Percentiles rank a stretch among this genome's conserved stretches.
Conservation (phyloP, 2,329 filamentous ascomycete genomes). For the Aphanoascus verrucosus region DNA sequence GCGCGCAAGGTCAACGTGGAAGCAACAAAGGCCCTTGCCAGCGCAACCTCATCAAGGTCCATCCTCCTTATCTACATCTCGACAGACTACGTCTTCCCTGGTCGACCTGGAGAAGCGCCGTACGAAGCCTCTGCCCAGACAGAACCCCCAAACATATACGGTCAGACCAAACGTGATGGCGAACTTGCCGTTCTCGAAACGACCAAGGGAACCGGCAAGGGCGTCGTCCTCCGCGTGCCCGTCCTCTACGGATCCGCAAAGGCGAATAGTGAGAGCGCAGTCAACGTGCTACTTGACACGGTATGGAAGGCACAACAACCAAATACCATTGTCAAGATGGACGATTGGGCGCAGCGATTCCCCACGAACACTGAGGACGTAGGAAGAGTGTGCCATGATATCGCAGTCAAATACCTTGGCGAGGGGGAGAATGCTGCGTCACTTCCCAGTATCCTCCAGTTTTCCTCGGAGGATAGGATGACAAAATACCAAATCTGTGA, state of each 20-base stretch:
- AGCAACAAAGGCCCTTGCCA: slow-evolving; percentile 56
- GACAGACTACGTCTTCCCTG: slow-evolving; percentile 68
- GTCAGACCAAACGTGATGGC: slow-evolving; percentile 61
- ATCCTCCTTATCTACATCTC: slow-evolving; percentile 52
- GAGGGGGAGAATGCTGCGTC: slow-evolving; percentile 33
- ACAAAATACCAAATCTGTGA: slow-evolving; percentile 87
- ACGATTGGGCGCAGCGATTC: slow-evolving; percentile 74
- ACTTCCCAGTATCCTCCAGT: slow-evolving; percentile 66
- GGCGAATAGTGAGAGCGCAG: slow-evolving; percentile 62
- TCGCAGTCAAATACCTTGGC: slow-evolving; percentile 57
- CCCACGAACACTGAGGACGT: slow-evolving; percentile 86
- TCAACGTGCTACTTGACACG: slow-evolving; percentile 68
- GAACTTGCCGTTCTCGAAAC: slow-evolving; percentile 58
- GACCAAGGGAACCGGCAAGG: slow-evolving; percentile 43
- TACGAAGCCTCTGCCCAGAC: slow-evolving; percentile 58
- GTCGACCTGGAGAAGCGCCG: slow-evolving; percentile 70
- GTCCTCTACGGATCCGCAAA: slow-evolving; percentile 73
- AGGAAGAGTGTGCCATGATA: slow-evolving; percentile 63
- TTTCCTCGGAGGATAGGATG: slow-evolving; percentile 73
- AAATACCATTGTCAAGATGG: slow-evolving; percentile 59
- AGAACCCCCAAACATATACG: slow-evolving; percentile 67
- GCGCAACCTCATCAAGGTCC: slow-evolving; percentile 48
- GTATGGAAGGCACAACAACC: slow-evolving; percentile 61
- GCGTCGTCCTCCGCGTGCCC: slow-evolving; percentile 66
- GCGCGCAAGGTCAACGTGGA: slow-evolving; percentile 64